Evolutionary conservation across 192 early-diverging fungal genomes (phyloP).

Genomic region (Coemansia sp.): DNA sequence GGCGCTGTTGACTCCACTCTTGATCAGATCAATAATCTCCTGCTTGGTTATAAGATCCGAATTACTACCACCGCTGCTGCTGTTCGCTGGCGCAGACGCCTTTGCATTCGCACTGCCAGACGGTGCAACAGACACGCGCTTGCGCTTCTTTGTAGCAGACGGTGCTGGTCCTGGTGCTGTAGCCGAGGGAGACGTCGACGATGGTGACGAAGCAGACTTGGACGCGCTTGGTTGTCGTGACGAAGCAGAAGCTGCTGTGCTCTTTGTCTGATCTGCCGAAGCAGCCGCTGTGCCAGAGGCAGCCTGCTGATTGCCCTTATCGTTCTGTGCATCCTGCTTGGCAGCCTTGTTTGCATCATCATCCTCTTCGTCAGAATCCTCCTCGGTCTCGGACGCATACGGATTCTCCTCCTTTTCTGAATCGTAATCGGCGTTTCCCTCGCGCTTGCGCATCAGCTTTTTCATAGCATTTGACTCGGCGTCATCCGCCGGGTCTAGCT

Average conservation of each 20-base stretch:
- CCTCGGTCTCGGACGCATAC: slow-evolving; percentile 45
- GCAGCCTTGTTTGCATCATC: slow-evolving; percentile 12
- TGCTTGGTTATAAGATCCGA: slow-evolving; percentile 64
- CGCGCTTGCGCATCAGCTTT: slow-evolving; percentile 65
- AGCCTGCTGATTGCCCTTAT: slow-evolving; percentile 22
- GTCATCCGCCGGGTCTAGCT: slow-evolving; percentile 30
- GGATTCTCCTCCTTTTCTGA: slow-evolving; percentile 59
- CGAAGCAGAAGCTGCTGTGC: neutral
- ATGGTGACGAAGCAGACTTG: neutral
- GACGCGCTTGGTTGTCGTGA: neutral
- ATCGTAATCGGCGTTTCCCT: slow-evolving; percentile 66
- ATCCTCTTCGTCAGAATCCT: slow-evolving; percentile 42
- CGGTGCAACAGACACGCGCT: slow-evolving; percentile 35
- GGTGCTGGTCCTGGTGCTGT: slow-evolving; percentile 7
- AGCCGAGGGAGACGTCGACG: neutral
- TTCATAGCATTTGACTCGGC: slow-evolving; percentile 58
- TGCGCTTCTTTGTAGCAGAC: slow-evolving; percentile 47
- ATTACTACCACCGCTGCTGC: slow-evolving; percentile 17
- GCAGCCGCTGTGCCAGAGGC: slow-evolving; percentile 12
- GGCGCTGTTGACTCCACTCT: slow-evolving; percentile 60
- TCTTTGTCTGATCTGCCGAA: slow-evolving; percentile 8
- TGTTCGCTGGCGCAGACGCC: neutral
- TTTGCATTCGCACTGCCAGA: neutral
- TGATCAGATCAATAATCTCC: slow-evolving; percentile 67
- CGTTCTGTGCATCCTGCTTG: slow-evolving; percentile 11